Base-by-base conservation (phyloP, 495 filamentous ascomycete species). In the Podospora bellae-mahoneyi region DNA sequence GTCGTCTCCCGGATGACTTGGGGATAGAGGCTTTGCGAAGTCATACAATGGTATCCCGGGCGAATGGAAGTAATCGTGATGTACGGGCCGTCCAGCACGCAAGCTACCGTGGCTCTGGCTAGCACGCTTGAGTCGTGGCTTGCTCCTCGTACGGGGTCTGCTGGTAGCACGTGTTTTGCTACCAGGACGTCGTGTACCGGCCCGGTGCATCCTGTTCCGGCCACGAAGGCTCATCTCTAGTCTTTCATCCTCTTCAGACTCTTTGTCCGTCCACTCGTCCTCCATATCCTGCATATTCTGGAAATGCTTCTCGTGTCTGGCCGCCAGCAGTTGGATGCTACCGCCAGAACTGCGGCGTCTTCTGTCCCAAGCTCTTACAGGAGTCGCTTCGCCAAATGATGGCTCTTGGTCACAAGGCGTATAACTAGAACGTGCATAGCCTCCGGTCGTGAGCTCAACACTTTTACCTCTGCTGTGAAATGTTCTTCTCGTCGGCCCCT, bases 221-320 rank as follows among this genome's bases (percentile, higher is more conserved):
- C 64, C 28, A 57, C 73, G 69, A 2, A 65, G 66, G 65, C 72
- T 71, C 16, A 74, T 78, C 68, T 82, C 81, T 3, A 82, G 72
- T 10, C 76, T 72, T 56, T 81, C 80, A 23, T 81, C 81, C 19
- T 80, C 78, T 27, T 82, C 80, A 7, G 79, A 77, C 23, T 77
- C 75, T 18, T 78, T 74, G 44, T 80, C 78, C 5, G 77, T 78
- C 53, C 75, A 26, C 5, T 67, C 70, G 4, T 73, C 66, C 13
- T 74, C 75, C 0, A 48, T 28, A 2, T 70, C 66, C 61, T 71
- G 63, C 0, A 48, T 34, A 2, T 70, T 65, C 65, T 71, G 63
- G 19, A 69, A 64, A 13, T 66, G 10, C 57, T 67, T 72, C 53
- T 62, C 70, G 30, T 71, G 74, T 9, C 70, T 62, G 3, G 72